phyloP scores from a whole-genome alignment of 805 yeast genomes.

The Sugiyamaella lignohabitans region DNA sequence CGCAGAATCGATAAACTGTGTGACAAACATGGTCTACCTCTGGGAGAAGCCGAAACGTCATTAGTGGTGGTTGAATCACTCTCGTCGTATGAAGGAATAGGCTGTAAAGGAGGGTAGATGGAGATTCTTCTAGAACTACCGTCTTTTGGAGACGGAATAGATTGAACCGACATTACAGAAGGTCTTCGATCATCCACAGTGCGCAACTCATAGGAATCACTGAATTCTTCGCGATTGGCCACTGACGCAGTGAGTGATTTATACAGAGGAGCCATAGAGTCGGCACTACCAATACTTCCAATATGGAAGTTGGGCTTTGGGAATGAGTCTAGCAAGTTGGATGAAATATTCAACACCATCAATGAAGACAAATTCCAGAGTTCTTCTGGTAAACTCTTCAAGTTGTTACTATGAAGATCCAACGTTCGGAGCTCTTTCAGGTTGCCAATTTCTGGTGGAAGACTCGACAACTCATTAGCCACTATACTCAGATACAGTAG shows the following conservation, averaged over 20 bases:
- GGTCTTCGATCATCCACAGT: slow-evolving; percentile 10
- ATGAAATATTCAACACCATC: slow-evolving; percentile 59
- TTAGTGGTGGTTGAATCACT: slow-evolving; percentile 1
- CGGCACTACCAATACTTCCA: slow-evolving; percentile 21
- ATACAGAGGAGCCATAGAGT: slow-evolving; percentile 3
- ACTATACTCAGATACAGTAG: slow-evolving; percentile 63
- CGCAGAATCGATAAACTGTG: slow-evolving; percentile 51
- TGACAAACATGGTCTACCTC: slow-evolving; percentile 32
- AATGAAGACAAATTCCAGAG: slow-evolving; percentile 58
- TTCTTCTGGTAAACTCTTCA: slow-evolving; percentile 59
- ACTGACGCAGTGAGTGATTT: slow-evolving; percentile 1
- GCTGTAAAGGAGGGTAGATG: slow-evolving; percentile 6
- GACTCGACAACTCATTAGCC: slow-evolving; percentile 62
- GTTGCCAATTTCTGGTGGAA: slow-evolving; percentile 62
- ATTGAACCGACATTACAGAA: slow-evolving; percentile 12
- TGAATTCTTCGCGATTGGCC: not conserved
- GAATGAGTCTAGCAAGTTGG: slow-evolving; percentile 57
- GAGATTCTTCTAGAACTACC: slow-evolving; percentile 16
- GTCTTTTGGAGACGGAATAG: slow-evolving; percentile 18
- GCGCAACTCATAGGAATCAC: slow-evolving; percentile 1
- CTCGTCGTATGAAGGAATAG: slow-evolving; percentile 4
- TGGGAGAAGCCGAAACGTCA: slow-evolving; percentile 11
- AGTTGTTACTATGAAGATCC: slow-evolving; percentile 80
- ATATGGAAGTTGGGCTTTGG: slow-evolving; percentile 37
- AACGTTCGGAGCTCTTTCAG: slow-evolving; percentile 55